Evolutionary conservation across 1,284 basidiomycete genomes (phyloP).

Genomic region (Cryptococcus sp.): DNA sequence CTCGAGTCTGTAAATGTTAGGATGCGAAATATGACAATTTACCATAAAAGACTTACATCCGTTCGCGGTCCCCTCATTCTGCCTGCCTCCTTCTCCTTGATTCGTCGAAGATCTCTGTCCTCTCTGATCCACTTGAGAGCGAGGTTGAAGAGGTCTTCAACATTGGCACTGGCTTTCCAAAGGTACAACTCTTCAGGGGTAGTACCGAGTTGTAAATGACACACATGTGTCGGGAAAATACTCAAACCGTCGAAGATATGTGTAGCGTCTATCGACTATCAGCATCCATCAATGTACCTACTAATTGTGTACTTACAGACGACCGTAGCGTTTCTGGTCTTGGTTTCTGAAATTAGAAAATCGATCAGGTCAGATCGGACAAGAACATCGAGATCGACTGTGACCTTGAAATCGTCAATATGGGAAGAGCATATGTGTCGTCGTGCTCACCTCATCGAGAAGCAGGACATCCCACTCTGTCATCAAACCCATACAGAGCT

Average conservation of each 20-base stretch:
- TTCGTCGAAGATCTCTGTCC: constrained; percentile 63
- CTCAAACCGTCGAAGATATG: constrained; percentile 91
- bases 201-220: constrained; percentile 78
- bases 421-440: neutral
- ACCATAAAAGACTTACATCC: constrained; percentile 51
- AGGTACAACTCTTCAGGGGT: constrained; percentile 58
- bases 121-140: constrained; percentile 81
- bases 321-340: constrained; percentile 77
- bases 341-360: constrained; percentile 81
- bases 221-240: constrained; percentile 81
- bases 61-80: constrained; percentile 64
- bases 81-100: constrained; percentile 56
- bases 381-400: constrained; percentile 96
- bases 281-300: neutral
- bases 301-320: constrained; percentile 60
- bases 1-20: constrained; percentile 51
- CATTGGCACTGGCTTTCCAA: constrained; percentile 57
- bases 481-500: constrained; percentile 97
- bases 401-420: constrained; percentile 58
- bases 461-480: constrained; percentile 87
- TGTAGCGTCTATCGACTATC: constrained; percentile 65
- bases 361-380: constrained; percentile 85
- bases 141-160: constrained; percentile 59
- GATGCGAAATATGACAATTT: neutral
- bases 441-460: constrained; percentile 69